Conservation (phyloP, 2,329 filamentous ascomycete species). For the Teratosphaeria zuluensis region DNA sequence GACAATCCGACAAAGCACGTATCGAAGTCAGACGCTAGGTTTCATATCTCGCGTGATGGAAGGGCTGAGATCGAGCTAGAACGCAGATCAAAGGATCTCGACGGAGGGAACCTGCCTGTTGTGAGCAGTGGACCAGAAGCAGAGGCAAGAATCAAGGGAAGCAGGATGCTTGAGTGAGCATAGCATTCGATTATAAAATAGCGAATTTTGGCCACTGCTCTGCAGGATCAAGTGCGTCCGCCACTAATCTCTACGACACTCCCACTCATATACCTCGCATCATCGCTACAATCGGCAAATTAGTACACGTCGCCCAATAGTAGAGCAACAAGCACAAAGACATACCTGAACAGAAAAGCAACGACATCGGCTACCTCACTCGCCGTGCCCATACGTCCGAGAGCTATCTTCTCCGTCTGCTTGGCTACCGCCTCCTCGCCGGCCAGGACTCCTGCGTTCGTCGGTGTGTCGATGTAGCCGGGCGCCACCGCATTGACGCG, state of each 20-base stretch:
- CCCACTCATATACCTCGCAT: slow-evolving; percentile 31
- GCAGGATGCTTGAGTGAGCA: too few species aligned
- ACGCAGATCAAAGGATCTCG: too few species aligned
- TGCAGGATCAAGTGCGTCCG: slow-evolving; percentile 12
- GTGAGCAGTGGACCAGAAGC: too few species aligned
- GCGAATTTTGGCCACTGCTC: not conserved
- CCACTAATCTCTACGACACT: slow-evolving; percentile 43
- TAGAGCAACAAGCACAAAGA: slow-evolving; percentile 3
- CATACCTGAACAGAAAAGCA: slow-evolving; percentile 38
- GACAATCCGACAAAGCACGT: too few species aligned
- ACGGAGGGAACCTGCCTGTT: too few species aligned
- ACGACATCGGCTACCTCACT: slow-evolving; percentile 44
- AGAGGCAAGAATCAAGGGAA: too few species aligned
- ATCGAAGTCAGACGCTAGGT: too few species aligned
- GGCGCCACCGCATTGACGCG: slow-evolving; percentile 32
- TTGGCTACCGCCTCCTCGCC: slow-evolving; percentile 36
- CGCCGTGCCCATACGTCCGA: slow-evolving; percentile 35
- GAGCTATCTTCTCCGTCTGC: slow-evolving; percentile 31
- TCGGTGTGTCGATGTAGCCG: slow-evolving; percentile 38
- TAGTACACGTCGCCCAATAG: not conserved
- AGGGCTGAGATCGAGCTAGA: too few species aligned
- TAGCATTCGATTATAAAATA: not conserved
- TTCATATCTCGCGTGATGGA: too few species aligned
- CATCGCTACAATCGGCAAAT: not conserved
- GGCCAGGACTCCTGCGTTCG: slow-evolving; percentile 40